These are phyloP conservation scores for Pseudogymnoascus sp. DNA, from an alignment of 2,329 filamentous ascomycete species.

Conservation along the genomic window DNA sequence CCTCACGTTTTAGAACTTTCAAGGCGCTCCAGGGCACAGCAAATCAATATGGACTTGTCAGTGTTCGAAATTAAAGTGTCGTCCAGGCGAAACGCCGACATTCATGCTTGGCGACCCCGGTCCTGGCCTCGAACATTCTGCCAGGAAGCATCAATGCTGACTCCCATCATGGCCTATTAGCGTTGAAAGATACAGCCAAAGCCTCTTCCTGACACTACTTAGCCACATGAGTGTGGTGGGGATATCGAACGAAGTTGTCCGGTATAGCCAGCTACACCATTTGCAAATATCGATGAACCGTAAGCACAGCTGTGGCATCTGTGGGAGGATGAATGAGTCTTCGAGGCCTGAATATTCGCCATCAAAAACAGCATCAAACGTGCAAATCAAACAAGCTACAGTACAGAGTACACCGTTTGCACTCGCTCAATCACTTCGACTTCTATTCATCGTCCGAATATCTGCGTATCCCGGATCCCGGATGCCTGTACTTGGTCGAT, in stretches of 20 bases:
- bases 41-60: not conserved
- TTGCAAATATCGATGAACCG: not conserved
- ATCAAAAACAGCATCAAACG: not conserved
- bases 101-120: constrained; percentile 3
- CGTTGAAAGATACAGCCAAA: not conserved
- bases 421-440: not conserved
- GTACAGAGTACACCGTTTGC: not conserved
- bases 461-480: not conserved
- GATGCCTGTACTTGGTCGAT: not conserved
- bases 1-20: not conserved
- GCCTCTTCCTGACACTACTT: not conserved
- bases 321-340: not conserved
- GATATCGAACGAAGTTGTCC: too few relatives aligned
- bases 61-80: not conserved
- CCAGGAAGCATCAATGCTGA: not conserved
- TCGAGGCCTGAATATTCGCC: not conserved
- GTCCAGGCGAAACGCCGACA: not conserved
- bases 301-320: not conserved
- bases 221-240: not conserved
- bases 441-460: not conserved
- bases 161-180: not conserved
- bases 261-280: not conserved
- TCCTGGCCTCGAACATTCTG: not conserved
- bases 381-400: not conserved
- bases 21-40: not conserved